These are phyloP conservation scores for Novymonas esmeraldas DNA, from an alignment of 208 protist genomes.

Conservation along the genomic window DNA sequence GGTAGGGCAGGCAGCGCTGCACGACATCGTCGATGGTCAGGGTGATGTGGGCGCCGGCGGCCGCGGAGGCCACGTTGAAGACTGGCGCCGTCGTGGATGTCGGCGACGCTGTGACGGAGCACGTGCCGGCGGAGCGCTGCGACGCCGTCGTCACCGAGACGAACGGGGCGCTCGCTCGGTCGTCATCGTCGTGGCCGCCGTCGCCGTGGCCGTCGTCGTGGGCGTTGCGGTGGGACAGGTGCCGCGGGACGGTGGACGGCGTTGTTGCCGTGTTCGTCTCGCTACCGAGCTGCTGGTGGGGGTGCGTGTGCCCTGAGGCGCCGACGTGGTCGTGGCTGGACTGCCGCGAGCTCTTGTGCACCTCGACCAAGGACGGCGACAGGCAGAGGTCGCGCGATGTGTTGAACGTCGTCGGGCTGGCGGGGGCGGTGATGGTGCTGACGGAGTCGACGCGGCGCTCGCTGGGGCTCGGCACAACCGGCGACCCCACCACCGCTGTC, in stretches of 20 bases:
- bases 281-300: neutral
- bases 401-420: conserved; percentile 1
- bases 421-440: neutral
- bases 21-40: conserved; percentile 69
- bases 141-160: neutral
- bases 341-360: neutral
- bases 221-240: neutral
- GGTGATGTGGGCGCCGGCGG: conserved; percentile 12
- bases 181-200: neutral
- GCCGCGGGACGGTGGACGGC: neutral
- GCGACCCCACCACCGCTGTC: conserved; percentile 4
- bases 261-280: neutral
- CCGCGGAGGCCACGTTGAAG: conserved; percentile 23
- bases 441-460: neutral
- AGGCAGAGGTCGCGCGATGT: neutral
- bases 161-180: neutral
- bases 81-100: conserved; percentile 15
- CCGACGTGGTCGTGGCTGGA: conserved; percentile 8
- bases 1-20: conserved; percentile 66
- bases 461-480: neutral
- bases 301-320: neutral
- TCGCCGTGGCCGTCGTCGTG: neutral
- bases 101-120: conserved; percentile 6
- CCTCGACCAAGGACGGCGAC: neutral
- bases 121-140: conserved; percentile 7